These are phyloP conservation scores for Candida ponderosae DNA, from an alignment of 805 yeast species.

Conservation along the genomic window DNA sequence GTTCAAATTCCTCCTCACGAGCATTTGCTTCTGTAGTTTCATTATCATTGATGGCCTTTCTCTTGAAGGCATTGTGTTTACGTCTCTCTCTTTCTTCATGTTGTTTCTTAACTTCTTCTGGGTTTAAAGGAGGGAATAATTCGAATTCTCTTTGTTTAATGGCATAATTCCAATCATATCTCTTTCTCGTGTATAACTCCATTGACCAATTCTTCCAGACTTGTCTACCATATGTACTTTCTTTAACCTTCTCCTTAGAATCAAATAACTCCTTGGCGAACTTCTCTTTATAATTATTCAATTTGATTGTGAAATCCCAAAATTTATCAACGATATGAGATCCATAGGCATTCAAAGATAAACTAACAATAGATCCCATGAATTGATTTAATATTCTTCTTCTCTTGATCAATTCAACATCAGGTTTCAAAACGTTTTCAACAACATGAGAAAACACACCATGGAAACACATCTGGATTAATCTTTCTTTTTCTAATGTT, in stretches of 20 bases:
- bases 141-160: constrained; percentile 46
- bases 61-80: not conserved
- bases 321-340: constrained; percentile 83
- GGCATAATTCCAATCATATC: constrained; percentile 73
- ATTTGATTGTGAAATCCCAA: constrained; percentile 70
- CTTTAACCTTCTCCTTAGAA: constrained; percentile 64
- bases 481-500: constrained; percentile 49
- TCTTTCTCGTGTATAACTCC: constrained; percentile 69
- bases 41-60: not conserved
- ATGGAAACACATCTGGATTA: constrained; percentile 73
- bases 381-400: constrained; percentile 64
- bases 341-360: constrained; percentile 82
- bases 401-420: constrained; percentile 44
- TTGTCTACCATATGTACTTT: constrained; percentile 76
- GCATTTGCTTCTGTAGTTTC: constrained; percentile 6
- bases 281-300: constrained; percentile 81
- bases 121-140: constrained; percentile 27
- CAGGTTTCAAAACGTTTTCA: constrained; percentile 53
- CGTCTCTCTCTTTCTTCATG: not conserved
- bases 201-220: constrained; percentile 96
- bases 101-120: constrained; percentile 7
- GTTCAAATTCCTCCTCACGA: not conserved
- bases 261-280: constrained; percentile 60
- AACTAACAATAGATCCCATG: constrained; percentile 43
- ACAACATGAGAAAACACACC: constrained; percentile 89